These are phyloP conservation scores for Rhizoclosmatium globosum DNA, from an alignment of 192 early-diverging fungal genomes.

Conservation along the genomic window DNA sequence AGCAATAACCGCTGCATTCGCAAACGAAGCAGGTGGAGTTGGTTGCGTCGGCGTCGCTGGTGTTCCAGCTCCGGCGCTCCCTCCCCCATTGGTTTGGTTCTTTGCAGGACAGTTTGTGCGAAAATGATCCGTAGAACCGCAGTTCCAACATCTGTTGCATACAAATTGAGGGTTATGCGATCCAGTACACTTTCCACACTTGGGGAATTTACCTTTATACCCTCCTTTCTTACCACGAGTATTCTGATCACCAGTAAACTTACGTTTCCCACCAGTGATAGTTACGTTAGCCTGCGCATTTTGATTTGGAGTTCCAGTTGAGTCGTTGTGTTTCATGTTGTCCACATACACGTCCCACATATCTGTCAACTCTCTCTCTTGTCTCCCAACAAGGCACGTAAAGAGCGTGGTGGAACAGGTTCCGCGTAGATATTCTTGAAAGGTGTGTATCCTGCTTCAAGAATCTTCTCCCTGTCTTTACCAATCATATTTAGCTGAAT, in stretches of 20 bases:
- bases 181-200: not conserved
- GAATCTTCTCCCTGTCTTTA: no score
- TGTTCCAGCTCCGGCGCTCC: not conserved
- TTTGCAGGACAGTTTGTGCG: not conserved
- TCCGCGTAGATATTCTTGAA: no score
- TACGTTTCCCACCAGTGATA: not conserved
- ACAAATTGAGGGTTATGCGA: not conserved
- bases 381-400: no score
- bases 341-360: no score
- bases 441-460: no score
- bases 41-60: not conserved
- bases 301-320: no score
- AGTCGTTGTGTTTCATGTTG: no score
- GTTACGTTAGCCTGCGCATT: not conserved
- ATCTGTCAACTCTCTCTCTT: no score
- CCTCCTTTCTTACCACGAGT: not conserved
- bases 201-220: not conserved
- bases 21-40: not conserved
- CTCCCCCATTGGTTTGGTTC: not conserved
- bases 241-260: not conserved
- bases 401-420: no score
- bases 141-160: conserved; percentile 1
- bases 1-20: no score
- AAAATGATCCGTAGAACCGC: not conserved
- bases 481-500: no score